Evolutionary conservation across 2,329 filamentous ascomycete genomes (phyloP), one percentile per base, ranked within the genome.

Genomic region (Paraphoma sp.): DNA sequence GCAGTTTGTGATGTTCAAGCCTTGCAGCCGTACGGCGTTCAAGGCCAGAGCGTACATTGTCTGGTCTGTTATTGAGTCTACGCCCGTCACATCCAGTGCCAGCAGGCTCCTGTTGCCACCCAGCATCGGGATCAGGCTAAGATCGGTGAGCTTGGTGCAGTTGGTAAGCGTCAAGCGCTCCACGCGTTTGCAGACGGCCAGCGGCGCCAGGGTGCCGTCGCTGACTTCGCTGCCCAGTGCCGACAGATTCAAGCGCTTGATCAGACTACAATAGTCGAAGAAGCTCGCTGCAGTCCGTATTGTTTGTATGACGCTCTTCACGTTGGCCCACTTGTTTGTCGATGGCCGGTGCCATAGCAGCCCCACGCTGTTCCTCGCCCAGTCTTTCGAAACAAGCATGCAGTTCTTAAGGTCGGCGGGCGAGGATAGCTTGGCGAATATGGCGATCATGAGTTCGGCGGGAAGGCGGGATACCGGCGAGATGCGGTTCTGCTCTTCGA

Each of bases 261-360:
- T 91, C 67, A 98, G 90, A 62, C 94, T 89, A 64, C 89, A 86
- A 76, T 99, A 99, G 65, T 88, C 85, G 76, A 97, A 99, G 78
- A 91, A 94, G 64, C 91, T 89, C n/a, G 88, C 80, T 33, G 85
- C 80, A 29, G 88, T 83, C 45, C 86, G 84, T 36, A 97, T 86
- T 1, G 94, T 93, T 55, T 85, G 83, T 71, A 93, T 93, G 64
- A 99, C 95, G 64, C 82, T 89, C 69, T 87, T 83, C 68, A 97
- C 87, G 72, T 93, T 93, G 11, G 83, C 79, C 90, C 92, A 97
- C 67, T 88, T 92, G 69, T 90, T 93, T 80, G 95, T 98, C 29
- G 92, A 88, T 1, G 95, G 95, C 40, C 95, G 86, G 76, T 97
- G 93, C 95, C 95, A 99, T 18, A 99, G 84, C 63, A 97, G 85